A percentile compares a stretch with the other conserved stretches of the same genome.
Conservation (phyloP, 1,139 yeast species). For the Cylindricascospora bacillispora region DNA sequence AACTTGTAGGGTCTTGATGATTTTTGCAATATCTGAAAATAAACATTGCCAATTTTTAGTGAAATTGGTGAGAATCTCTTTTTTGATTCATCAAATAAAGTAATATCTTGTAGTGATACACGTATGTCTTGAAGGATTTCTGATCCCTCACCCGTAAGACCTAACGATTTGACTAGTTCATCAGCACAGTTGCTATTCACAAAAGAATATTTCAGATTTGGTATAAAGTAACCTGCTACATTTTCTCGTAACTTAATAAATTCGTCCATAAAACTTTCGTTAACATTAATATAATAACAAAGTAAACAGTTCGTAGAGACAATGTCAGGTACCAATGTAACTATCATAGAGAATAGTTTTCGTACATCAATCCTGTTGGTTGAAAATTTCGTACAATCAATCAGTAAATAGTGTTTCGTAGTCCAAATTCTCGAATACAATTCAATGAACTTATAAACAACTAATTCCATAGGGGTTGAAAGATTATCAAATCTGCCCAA, state of each 20-base stretch:
- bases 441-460: constrained; percentile 53
- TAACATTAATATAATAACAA: constrained; percentile 50
- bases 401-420: constrained; percentile 45
- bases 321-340: constrained; percentile 34
- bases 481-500: constrained; percentile 32
- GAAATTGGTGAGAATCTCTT: constrained; percentile 41
- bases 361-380: constrained; percentile 15
- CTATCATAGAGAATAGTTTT: constrained; percentile 25
- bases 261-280: constrained; percentile 31
- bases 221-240: constrained; percentile 10
- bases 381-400: constrained; percentile 58
- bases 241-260: constrained; percentile 23
- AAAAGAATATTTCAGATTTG: constrained; percentile 22
- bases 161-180: constrained; percentile 36
- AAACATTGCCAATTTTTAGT: constrained; percentile 58
- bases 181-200: constrained; percentile 37
- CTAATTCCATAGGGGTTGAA: constrained; percentile 40
- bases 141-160: constrained; percentile 33
- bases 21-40: constrained; percentile 40
- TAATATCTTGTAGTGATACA: constrained; percentile 30
- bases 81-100: constrained; percentile 32
- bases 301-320: constrained; percentile 43
- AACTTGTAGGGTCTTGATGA: constrained; percentile 30
- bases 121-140: constrained; percentile 40
- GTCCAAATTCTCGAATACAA: constrained; percentile 67